Evolutionary conservation across 2,329 filamentous ascomycete genomes (phyloP).

Genomic region (Xylaria arbuscula): DNA sequence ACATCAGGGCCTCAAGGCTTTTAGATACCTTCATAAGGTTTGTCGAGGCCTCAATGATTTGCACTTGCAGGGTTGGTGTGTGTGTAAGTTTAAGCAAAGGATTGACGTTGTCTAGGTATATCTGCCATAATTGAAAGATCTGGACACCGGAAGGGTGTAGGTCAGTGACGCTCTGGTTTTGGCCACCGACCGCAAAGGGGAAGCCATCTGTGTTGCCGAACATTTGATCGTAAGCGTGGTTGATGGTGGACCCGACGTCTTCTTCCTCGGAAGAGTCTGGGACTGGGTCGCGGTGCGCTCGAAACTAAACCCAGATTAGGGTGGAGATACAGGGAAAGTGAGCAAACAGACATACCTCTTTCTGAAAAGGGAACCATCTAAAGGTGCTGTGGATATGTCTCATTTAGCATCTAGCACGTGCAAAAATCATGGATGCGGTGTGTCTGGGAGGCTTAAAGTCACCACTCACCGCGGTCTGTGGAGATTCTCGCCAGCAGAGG

Average conservation of each 20-base stretch:
- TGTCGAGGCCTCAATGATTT: conserved; percentile 70
- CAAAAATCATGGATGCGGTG: neutral
- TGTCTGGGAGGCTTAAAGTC: neutral
- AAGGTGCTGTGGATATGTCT: conserved; percentile 48
- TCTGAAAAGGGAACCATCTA: conserved; percentile 64
- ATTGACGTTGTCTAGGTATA: conserved; percentile 76
- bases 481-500: conserved; percentile 45
- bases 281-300: conserved; percentile 60
- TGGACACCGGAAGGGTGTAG: conserved; percentile 67
- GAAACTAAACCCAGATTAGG: conserved; percentile 56
- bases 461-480: conserved; percentile 48
- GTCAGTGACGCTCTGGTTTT: conserved; percentile 56
- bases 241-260: conserved; percentile 64
- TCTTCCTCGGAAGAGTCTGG: conserved; percentile 68
- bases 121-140: conserved; percentile 74
- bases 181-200: conserved; percentile 65
- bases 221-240: conserved; percentile 69
- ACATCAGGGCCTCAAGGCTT: conserved; percentile 74
- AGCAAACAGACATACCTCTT: conserved; percentile 56
- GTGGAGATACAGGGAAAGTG: conserved; percentile 7
- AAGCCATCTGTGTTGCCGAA: conserved; percentile 67
- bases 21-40: conserved; percentile 65
- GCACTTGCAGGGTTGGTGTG: conserved; percentile 71
- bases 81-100: conserved; percentile 76
- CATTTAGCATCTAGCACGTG: conserved; percentile 36